Conservation (phyloP, 2,329 filamentous ascomycete genomes). For the Ustulina deusta region DNA sequence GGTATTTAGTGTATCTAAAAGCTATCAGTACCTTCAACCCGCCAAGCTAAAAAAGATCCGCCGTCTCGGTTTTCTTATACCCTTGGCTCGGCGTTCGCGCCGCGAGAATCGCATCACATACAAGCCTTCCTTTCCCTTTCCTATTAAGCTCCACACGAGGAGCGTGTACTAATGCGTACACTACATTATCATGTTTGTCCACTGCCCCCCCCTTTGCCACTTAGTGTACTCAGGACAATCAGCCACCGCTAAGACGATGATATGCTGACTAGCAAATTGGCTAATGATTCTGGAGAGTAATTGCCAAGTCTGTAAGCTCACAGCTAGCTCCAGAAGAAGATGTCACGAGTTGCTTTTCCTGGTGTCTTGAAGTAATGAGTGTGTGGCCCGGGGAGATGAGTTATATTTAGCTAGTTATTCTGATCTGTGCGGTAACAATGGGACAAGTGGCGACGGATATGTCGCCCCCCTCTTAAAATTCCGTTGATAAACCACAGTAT, state of each 20-base stretch:
- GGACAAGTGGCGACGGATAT: not conserved
- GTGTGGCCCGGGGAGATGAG: not conserved
- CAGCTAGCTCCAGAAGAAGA: conserved; percentile 14
- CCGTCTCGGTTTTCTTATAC: conserved; percentile 8
- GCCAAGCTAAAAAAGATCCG: conserved; percentile 21
- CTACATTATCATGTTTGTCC: conserved; percentile 9
- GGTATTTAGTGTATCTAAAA: conserved; percentile 26
- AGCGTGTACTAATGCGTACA: not conserved
- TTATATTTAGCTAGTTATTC: not conserved
- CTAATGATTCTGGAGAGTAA: conserved; percentile 27
- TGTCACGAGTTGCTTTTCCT: conserved; percentile 9
- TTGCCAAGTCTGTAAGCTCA: conserved; percentile 33
- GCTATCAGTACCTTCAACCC: conserved; percentile 1
- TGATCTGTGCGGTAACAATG: not conserved
- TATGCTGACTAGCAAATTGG: conserved; percentile 29
- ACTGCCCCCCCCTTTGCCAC: conserved; percentile 16
- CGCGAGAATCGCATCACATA: conserved; percentile 12
- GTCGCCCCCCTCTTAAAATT: not conserved
- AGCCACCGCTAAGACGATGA: conserved; percentile 22
- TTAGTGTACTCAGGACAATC: conserved; percentile 4
- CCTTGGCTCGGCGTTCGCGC: conserved; percentile 1
- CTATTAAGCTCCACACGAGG: conserved; percentile 13
- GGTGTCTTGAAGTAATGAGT: not conserved
- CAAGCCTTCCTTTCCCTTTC: not conserved
- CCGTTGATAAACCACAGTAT: no score